Conservation (phyloP, 371 early-diverging fungal genomes). For the Mortierella sp. region DNA sequence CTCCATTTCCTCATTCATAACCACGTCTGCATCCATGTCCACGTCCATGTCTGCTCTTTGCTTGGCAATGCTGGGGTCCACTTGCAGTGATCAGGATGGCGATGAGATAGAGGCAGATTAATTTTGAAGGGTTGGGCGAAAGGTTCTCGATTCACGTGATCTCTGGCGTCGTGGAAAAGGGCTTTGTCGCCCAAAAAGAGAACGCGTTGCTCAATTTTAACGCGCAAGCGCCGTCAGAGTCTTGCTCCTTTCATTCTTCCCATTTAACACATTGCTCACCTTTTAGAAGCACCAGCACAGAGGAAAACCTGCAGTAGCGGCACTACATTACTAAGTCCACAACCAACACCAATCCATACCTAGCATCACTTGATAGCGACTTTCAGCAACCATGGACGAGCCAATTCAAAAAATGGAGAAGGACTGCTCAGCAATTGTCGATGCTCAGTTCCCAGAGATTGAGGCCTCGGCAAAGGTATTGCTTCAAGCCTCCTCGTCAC, state of each 20-base stretch:
- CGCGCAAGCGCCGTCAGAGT: constrained; percentile 6
- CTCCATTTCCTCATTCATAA: constrained; percentile 54
- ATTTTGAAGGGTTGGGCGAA: not conserved
- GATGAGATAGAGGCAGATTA: not conserved
- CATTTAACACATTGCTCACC: not conserved
- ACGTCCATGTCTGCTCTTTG: not conserved
- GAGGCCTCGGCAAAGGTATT: constrained; percentile 77
- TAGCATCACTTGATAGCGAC: not conserved
- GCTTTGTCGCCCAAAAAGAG: not conserved
- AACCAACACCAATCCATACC: not conserved
- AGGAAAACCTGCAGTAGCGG: not conserved
- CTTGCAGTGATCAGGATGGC: constrained; percentile 3
- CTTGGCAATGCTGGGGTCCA: not conserved
- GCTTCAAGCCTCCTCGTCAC: not conserved
- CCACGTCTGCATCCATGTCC: constrained; percentile 30
- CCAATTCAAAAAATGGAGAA: constrained; percentile 90
- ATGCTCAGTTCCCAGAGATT: constrained; percentile 83
- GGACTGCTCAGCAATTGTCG: constrained; percentile 88
- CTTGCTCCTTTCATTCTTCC: not conserved
- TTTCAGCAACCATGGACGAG: constrained; percentile 62
- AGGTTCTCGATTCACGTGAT: constrained; percentile 1
- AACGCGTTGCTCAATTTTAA: constrained; percentile 8
- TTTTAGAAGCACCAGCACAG: not conserved
- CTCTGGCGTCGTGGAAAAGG: not conserved
- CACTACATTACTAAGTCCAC: not conserved